Conservation (phyloP, 2,329 filamentous ascomycete genomes). For the Mycosphaerella arachidis region DNA sequence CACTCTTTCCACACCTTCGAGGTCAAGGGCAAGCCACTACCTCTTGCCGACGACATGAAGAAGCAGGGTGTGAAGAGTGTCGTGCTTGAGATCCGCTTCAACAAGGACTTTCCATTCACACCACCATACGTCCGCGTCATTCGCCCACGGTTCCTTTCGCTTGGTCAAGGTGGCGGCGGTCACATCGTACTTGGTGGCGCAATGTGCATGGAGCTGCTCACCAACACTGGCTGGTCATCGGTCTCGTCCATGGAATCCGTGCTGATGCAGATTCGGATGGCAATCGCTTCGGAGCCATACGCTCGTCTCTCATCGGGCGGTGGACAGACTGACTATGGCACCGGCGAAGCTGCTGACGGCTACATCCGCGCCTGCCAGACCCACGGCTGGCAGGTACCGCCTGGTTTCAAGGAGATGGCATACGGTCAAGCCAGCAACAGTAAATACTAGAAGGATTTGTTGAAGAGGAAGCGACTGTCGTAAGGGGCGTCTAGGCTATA, state of each 20-base stretch:
- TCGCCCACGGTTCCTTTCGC: constrained; percentile 71
- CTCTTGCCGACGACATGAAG: constrained; percentile 72
- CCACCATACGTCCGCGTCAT: constrained; percentile 84
- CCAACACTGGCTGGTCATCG: constrained; percentile 75
- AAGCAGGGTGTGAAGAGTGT: constrained; percentile 58
- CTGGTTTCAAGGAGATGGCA: constrained; percentile 53
- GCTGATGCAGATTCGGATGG: constrained; percentile 73
- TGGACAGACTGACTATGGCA: constrained; percentile 49
- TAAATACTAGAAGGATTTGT: neutral
- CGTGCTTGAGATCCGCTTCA: constrained; percentile 77
- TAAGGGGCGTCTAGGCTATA: neutral
- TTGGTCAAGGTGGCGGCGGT: constrained; percentile 69
- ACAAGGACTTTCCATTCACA: constrained; percentile 66
- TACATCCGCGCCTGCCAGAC: constrained; percentile 62
- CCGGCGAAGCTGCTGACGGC: constrained; percentile 67
- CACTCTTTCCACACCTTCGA: constrained; percentile 62
- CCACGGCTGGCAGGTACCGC: constrained; percentile 71
- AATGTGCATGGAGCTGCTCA: constrained; percentile 72
- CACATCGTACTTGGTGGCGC: constrained; percentile 82
- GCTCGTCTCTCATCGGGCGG: constrained; percentile 54
- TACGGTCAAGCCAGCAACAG: constrained; percentile 17
- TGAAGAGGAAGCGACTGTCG: neutral
- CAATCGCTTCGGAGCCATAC: constrained; percentile 67
- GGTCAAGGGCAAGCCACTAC: constrained; percentile 43
- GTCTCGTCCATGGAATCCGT: constrained; percentile 72